Evolutionary conservation across 495 filamentous ascomycete genomes (phyloP).

Genomic region (Cercophora sp.): DNA sequence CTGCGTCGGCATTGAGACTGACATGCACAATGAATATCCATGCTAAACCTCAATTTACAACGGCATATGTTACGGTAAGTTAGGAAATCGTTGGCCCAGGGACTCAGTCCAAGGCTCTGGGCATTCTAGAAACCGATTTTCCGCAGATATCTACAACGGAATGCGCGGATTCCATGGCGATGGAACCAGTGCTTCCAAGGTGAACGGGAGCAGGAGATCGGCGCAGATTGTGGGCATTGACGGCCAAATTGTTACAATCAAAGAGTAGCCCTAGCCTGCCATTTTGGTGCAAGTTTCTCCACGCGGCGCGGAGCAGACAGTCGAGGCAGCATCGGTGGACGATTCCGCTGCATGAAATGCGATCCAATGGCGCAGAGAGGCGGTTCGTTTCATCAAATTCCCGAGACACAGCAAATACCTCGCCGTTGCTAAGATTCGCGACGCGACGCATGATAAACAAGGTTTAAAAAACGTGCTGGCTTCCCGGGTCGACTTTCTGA

Average conservation of each 20-base stretch:
- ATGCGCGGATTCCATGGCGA: too few species aligned
- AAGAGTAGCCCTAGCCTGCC: constrained; percentile 8
- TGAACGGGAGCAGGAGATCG: neutral
- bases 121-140: too few species aligned
- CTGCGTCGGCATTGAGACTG: too few species aligned
- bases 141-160: too few species aligned
- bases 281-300: neutral
- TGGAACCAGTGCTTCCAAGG: neutral
- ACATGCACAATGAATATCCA: too few species aligned
- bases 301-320: constrained; percentile 7
- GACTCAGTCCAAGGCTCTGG: too few species aligned
- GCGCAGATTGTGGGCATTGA: constrained; percentile 21
- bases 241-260: constrained; percentile 27
- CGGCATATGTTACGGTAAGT: too few species aligned
- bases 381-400: constrained; percentile 13
- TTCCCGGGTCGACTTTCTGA: constrained; percentile 8
- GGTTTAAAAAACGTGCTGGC: constrained; percentile 8
- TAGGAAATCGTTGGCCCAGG: too few species aligned
- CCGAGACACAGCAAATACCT: constrained; percentile 14
- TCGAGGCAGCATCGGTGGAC: constrained; percentile 1
- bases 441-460: constrained; percentile 21
- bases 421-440: constrained; percentile 5
- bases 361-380: neutral
- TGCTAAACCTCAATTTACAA: too few species aligned
- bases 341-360: constrained; percentile 16